These are phyloP conservation scores for Kodamaea sp. DNA, from an alignment of 1,139 yeast species.

Conservation along the genomic window DNA sequence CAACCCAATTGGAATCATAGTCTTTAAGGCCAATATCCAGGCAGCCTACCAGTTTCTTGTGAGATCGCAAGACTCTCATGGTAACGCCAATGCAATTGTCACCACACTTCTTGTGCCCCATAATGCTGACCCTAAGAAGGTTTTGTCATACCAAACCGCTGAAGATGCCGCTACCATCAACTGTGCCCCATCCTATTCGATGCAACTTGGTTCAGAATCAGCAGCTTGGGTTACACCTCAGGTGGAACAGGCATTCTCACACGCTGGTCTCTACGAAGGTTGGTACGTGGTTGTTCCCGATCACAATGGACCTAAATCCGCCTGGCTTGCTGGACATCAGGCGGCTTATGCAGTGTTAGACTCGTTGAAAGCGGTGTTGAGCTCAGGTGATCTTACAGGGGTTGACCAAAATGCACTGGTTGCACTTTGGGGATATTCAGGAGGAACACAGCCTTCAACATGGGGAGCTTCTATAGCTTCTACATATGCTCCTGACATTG, in stretches of 20 bases:
- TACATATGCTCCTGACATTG: slow-evolving; percentile 21
- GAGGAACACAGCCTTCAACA: slow-evolving; percentile 20
- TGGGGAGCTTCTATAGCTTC: slow-evolving; percentile 24
- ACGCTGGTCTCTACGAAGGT: slow-evolving; percentile 18
- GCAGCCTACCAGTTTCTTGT: slow-evolving; percentile 34
- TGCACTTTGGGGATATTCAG: slow-evolving; percentile 22
- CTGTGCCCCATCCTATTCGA: slow-evolving; percentile 36
- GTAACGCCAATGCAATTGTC: slow-evolving; percentile 31
- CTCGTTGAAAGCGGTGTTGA: slow-evolving; percentile 24
- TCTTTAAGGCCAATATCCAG: slow-evolving; percentile 16
- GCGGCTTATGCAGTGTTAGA: slow-evolving; percentile 32
- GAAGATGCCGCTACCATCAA: slow-evolving; percentile 29
- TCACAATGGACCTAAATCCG: slow-evolving; percentile 27
- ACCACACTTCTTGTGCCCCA: slow-evolving; percentile 33
- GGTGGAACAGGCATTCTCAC: slow-evolving; percentile 11
- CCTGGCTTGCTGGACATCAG: slow-evolving; percentile 30
- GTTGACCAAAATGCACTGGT: slow-evolving; percentile 16
- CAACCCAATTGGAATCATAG: background rate
- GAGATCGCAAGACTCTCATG: slow-evolving; percentile 34
- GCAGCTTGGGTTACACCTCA: slow-evolving; percentile 1
- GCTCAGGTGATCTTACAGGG: slow-evolving; percentile 14
- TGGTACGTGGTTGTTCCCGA: slow-evolving; percentile 23
- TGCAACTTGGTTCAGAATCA: slow-evolving; percentile 21
- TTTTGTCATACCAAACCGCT: slow-evolving; percentile 36
- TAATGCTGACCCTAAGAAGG: slow-evolving; percentile 27